These are phyloP conservation scores for Suillus weaverae DNA, from an alignment of 768 basidiomycete species.

Conservation along the genomic window DNA sequence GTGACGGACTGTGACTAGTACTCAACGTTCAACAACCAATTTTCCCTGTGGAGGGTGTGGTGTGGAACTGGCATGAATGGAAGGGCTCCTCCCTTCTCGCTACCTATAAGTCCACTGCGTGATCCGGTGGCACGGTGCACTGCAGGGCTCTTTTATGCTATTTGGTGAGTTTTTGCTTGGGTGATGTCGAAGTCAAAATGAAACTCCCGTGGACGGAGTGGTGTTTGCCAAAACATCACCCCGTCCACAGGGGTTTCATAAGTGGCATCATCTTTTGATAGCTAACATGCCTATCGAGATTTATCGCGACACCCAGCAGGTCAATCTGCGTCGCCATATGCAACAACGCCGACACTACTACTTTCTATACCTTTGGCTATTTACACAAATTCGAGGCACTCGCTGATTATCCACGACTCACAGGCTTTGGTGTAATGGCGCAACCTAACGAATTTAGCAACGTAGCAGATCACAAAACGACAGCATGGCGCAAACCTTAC, in stretches of 20 bases:
- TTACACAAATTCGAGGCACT: background rate
- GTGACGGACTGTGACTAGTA: too few species aligned
- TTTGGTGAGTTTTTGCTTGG: too few species aligned
- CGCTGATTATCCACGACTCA: background rate
- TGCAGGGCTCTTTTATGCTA: background rate
- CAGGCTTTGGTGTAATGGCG: background rate
- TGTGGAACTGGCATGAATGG: background rate
- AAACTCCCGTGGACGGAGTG: too few species aligned
- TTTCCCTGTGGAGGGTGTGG: background rate
- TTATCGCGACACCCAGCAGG: background rate
- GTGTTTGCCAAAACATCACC: too few species aligned
- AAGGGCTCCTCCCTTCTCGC: background rate
- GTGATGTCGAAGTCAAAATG: background rate
- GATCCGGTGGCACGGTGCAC: background rate
- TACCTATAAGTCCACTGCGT: background rate
- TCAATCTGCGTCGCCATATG: background rate
- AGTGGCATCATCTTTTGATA: background rate
- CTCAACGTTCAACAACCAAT: too few species aligned
- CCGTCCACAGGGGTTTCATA: background rate
- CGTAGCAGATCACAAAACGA: background rate
- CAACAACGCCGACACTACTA: background rate
- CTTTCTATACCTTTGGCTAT: background rate
- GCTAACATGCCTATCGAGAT: background rate
- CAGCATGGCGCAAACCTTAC: background rate
- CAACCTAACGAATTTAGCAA: background rate